These are phyloP conservation scores for Ilyonectria robusta DNA, from an alignment of 2,329 filamentous ascomycete genomes.

Conservation along the genomic window DNA sequence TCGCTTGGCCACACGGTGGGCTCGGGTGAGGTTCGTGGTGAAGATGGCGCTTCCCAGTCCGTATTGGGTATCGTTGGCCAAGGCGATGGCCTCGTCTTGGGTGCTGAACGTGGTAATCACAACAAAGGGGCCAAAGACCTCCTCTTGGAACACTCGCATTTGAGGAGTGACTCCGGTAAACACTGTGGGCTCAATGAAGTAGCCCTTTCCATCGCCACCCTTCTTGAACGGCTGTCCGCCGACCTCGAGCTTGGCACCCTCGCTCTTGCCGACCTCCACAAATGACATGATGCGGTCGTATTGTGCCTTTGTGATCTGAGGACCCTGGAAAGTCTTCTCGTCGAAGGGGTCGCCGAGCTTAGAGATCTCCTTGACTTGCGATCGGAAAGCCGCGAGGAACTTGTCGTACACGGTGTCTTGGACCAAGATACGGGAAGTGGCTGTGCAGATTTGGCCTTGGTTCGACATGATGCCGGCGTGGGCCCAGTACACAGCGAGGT, in stretches of 20 bases:
- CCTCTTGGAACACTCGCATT: slow-evolving; percentile 63
- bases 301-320: slow-evolving; percentile 79
- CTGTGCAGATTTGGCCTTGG: slow-evolving; percentile 76
- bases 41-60: slow-evolving; percentile 75
- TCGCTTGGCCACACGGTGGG: slow-evolving; percentile 65
- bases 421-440: slow-evolving; percentile 77
- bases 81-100: slow-evolving; percentile 57
- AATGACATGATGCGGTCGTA: slow-evolving; percentile 80
- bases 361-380: slow-evolving; percentile 70
- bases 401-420: slow-evolving; percentile 72
- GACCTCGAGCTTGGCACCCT: slow-evolving; percentile 76
- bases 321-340: slow-evolving; percentile 80
- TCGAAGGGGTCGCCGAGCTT: slow-evolving; percentile 80
- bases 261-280: slow-evolving; percentile 77
- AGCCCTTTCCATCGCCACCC: slow-evolving; percentile 57
- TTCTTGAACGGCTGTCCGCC: slow-evolving; percentile 65
- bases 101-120: slow-evolving; percentile 59
- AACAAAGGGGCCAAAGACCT: slow-evolving; percentile 63
- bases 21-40: slow-evolving; percentile 68
- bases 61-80: slow-evolving; percentile 69
- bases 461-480: slow-evolving; percentile 69
- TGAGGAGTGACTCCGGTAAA: slow-evolving; percentile 58
- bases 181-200: slow-evolving; percentile 62
- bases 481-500: slow-evolving; percentile 75
- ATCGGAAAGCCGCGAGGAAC: slow-evolving; percentile 75